Conservation (phyloP, 1,284 basidiomycete species). For the Fistulina hepatica region DNA sequence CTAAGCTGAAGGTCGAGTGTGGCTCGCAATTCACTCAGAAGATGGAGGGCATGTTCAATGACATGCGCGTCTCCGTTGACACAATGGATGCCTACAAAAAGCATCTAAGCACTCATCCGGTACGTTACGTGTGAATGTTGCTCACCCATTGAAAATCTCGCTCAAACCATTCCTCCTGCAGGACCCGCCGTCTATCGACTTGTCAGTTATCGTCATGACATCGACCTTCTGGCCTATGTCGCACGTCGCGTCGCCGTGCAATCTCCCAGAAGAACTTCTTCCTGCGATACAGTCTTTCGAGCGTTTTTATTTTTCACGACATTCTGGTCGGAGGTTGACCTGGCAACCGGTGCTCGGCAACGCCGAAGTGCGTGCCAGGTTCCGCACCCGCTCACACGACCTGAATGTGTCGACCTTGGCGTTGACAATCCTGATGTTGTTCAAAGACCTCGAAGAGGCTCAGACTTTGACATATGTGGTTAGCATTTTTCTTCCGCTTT, state of each 20-base stretch:
- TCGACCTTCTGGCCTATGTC: conserved; percentile 90
- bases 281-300: conserved; percentile 72
- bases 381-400: conserved; percentile 78
- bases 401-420: conserved; percentile 91
- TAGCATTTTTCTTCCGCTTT: conserved; percentile 13
- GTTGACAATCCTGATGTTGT: conserved; percentile 81
- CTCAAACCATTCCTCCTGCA: too few relatives aligned
- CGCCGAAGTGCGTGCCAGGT: conserved; percentile 80
- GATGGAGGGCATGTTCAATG: conserved; percentile 98
- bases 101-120: conserved; percentile 44
- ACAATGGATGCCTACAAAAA: conserved; percentile 68
- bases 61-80: conserved; percentile 88
- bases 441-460: conserved; percentile 61
- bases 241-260: conserved; percentile 51
- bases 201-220: conserved; percentile 84
- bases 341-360: conserved; percentile 94
- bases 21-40: conserved; percentile 98
- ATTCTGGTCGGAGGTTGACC: conserved; percentile 83
- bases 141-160: too few relatives aligned
- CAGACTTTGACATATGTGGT: conserved; percentile 70
- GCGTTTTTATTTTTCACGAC: conserved; percentile 80
- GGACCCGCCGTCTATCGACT: conserved; percentile 57
- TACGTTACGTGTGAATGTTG: conserved; percentile 31
- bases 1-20: conserved; percentile 95
- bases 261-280: conserved; percentile 54